Evolutionary conservation across 2,329 filamentous ascomycete species (phyloP).

Genomic region (Fusarium verticillioides): DNA sequence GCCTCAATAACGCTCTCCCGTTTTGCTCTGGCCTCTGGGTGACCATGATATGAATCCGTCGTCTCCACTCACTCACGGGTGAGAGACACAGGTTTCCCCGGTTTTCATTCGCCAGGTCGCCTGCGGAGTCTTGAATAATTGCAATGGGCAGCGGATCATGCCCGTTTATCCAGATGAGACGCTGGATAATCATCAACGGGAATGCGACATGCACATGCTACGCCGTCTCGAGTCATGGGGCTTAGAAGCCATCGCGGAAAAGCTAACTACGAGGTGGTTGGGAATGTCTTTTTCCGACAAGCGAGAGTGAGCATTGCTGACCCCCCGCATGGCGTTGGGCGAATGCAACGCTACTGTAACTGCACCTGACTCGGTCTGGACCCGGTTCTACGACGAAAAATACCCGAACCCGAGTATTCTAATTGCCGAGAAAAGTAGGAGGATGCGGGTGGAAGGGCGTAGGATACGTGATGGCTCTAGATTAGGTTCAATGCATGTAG

Average conservation of each 20-base stretch:
- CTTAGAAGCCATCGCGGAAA: not conserved
- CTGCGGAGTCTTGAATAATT: not conserved
- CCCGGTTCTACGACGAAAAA: not conserved
- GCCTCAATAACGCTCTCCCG: not conserved
- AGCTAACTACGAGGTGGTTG: not conserved
- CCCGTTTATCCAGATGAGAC: not conserved
- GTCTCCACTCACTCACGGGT: not conserved
- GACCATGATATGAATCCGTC: not conserved
- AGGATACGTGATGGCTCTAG: not conserved
- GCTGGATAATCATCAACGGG: not conserved
- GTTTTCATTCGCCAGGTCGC: not conserved
- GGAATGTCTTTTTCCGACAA: conserved; percentile 14
- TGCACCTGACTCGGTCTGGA: not conserved
- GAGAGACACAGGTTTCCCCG: no score
- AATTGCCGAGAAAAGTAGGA: not conserved
- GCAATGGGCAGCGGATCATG: not conserved
- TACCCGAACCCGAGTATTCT: not conserved
- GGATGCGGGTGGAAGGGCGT: not conserved
- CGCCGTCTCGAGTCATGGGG: not conserved
- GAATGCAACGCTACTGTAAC: not conserved
- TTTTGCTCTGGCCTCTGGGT: not conserved
- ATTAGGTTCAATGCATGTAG: not conserved
- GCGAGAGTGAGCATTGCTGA: not conserved
- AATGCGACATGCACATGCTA: not conserved
- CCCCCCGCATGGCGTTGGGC: conserved; percentile 9